phyloP scores from a whole-genome alignment of 345 rosid genomes.

The Citrus unshiu region DNA sequence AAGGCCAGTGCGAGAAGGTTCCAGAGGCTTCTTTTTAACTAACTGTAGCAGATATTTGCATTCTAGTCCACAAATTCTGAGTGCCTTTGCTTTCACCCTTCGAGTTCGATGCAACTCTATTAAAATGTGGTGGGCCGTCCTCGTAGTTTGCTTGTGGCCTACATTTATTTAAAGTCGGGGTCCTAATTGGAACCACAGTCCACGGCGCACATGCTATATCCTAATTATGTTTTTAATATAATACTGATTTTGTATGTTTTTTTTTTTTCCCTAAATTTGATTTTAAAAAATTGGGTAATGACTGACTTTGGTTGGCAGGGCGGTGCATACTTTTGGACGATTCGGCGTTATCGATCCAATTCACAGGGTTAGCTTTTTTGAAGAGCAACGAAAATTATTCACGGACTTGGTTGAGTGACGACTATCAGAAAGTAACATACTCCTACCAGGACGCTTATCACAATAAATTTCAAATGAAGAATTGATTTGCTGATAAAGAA shows the following conservation, averaged over 20 bases:
- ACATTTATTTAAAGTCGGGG: neutral
- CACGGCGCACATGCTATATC: no score
- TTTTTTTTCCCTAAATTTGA: neutral
- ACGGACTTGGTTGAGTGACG: neutral
- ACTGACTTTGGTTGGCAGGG: neutral
- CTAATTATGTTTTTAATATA: no score
- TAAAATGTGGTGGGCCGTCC: constrained; percentile 10
- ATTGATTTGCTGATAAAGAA: neutral
- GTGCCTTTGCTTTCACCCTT: neutral
- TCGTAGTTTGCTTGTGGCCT: neutral
- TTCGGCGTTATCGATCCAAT: neutral
- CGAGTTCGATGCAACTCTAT: neutral
- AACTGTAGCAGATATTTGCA: neutral
- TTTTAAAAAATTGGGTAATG: neutral
- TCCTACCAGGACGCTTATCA: neutral
- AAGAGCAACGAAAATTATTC: neutral
- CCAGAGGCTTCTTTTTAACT: constrained; percentile 7
- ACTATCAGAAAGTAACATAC: neutral
- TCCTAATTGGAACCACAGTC: neutral
- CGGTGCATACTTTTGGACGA: neutral
- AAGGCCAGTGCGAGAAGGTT: neutral
- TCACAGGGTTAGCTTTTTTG: neutral
- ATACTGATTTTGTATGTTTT: neutral
- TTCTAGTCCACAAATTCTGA: neutral
- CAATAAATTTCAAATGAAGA: neutral